phyloP scores from a whole-genome alignment of 768 basidiomycete genomes.

The Clavaria fumosa region DNA sequence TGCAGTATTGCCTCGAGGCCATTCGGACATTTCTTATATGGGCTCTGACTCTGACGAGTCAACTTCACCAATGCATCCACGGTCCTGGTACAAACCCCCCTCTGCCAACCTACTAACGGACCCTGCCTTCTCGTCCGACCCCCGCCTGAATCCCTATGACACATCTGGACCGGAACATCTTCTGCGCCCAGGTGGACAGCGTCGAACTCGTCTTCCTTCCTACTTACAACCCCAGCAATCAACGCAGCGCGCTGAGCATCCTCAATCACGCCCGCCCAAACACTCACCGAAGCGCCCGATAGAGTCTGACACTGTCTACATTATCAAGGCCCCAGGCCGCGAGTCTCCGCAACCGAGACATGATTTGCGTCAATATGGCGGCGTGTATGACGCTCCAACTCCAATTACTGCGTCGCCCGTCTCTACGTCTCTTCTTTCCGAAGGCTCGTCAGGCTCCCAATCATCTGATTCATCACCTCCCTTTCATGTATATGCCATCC shows the following conservation, averaged over 20 bases:
- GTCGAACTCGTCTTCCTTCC: background rate
- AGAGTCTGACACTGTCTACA: background rate
- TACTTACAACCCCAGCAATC: background rate
- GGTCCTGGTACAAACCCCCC: conserved; percentile 10
- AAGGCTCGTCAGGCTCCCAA: too few species aligned
- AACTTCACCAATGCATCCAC: too few species aligned
- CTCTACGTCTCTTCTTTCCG: too few species aligned
- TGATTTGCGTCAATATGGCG: background rate
- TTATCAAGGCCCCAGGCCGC: background rate
- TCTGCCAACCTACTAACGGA: conserved; percentile 26
- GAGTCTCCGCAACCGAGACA: background rate
- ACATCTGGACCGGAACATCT: background rate
- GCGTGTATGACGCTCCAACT: too few species aligned
- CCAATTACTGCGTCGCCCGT: too few species aligned
- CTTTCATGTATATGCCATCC: too few species aligned
- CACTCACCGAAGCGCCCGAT: background rate
- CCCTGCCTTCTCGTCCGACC: conserved; percentile 46
- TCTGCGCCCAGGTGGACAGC: background rate
- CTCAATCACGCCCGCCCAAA: background rate
- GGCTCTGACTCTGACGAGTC: too few species aligned
- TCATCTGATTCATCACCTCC: too few species aligned
- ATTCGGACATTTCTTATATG: too few species aligned
- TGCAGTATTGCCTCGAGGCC: too few species aligned
- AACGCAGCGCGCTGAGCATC: background rate
- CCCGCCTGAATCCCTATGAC: conserved; percentile 29